These are phyloP conservation scores for Astragalus membranaceus DNA, from an alignment of 306 rosid genomes.

Conservation along the genomic window DNA sequence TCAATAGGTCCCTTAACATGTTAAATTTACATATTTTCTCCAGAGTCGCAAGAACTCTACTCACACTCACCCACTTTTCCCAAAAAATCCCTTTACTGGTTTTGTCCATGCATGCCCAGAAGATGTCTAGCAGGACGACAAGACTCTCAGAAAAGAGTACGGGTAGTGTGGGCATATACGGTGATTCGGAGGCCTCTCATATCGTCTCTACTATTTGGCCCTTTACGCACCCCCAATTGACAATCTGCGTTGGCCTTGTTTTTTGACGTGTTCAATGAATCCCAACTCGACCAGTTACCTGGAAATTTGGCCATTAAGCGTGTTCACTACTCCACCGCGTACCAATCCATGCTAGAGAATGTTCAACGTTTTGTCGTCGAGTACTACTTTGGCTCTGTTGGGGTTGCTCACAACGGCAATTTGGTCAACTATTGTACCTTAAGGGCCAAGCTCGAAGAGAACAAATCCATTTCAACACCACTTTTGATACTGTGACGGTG, in stretches of 20 bases:
- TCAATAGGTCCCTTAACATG: too few species aligned
- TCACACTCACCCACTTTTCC: too few species aligned
- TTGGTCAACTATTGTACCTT: conserved; percentile 66
- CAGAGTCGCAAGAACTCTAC: too few species aligned
- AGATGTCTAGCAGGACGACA: conserved; percentile 37
- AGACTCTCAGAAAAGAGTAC: conserved; percentile 80
- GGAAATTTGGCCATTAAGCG: conserved; percentile 75
- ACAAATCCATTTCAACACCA: too few species aligned
- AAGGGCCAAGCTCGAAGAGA: conserved; percentile 58
- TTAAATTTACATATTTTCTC: too few species aligned
- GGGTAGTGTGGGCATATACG: conserved; percentile 79
- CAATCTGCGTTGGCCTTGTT: conserved; percentile 79
- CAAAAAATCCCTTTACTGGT: too few species aligned
- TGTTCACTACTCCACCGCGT: conserved; percentile 84
- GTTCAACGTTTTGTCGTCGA: conserved; percentile 91
- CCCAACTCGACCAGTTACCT: conserved; percentile 55
- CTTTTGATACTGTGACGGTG: conserved; percentile 87
- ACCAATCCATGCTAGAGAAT: conserved; percentile 67
- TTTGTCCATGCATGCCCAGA: too few species aligned
- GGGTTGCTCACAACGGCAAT: conserved; percentile 88
- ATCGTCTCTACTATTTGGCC: conserved; percentile 62
- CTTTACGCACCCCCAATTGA: conserved; percentile 77
- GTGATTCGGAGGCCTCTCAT: conserved; percentile 74
- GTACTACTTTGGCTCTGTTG: conserved; percentile 79
- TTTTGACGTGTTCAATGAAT: conserved; percentile 60